Evolutionary conservation across 2,329 filamentous ascomycete genomes (phyloP), one percentile per base, ranked within the genome.

Genomic region (Cladobotryum protrusum): DNA sequence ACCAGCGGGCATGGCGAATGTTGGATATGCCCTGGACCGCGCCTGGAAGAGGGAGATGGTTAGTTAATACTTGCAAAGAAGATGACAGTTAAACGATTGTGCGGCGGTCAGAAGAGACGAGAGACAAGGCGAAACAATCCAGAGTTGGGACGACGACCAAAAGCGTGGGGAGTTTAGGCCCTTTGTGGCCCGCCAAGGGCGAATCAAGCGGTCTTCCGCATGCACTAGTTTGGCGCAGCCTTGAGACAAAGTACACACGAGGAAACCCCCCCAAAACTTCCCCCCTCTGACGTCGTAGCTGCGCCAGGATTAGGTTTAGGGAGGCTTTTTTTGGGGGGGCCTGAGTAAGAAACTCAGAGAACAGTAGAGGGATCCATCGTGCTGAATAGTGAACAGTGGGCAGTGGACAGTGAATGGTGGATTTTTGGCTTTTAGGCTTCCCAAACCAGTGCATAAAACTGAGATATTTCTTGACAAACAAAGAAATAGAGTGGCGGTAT

Each of bases 21-120:
- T 67, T 42, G 67, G 57, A 55, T 72, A 72, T 52, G 63, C 65
- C 61, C 66, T 68, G 52, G 64, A 57, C 57, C 67, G 65, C 53
- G 64, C 57, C 70, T 73, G 34, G 14, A 41, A 44, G 46, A 17
- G 52, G 37, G 43, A 20, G 47, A 45, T 18, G 44, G 17, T 17
- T 43, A 47, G 49, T 35, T 50, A 52, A 42, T 36, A 41, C n/a
- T n/a, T n/a, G n/a, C n/a, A n/a, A n/a, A 52, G 51, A 44, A 36
- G 37, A 46, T 52, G 52, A 49, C 47, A 50, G 51, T 53, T 49
- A 53, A 45, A 43, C 46, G 45, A 54, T 52, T 40, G 60, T 54
- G 52, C 52, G 53, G 55, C 52, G 52, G 54, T 52, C 55, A 62
- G 44, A 44, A 29, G 47, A 19, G 19, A 24, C 19, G 29, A 43